These are phyloP conservation scores for Aspergillus sclerotioniger DNA, from an alignment of 495 filamentous ascomycete species.

Conservation along the genomic window DNA sequence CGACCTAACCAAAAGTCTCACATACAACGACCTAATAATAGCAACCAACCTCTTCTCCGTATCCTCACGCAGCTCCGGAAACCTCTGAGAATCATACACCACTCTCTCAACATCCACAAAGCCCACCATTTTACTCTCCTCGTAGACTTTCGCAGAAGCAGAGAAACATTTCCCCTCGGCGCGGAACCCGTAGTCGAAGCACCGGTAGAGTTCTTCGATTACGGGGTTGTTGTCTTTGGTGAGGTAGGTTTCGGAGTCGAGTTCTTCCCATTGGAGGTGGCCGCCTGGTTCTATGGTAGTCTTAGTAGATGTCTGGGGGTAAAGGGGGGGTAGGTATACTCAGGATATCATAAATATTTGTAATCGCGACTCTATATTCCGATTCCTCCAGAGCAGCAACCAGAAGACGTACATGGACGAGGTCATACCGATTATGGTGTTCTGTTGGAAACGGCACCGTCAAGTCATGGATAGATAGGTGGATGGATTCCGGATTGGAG, in stretches of 20 bases:
- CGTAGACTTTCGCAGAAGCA: background rate
- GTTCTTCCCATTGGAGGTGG: conserved; percentile 26
- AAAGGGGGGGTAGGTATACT: conserved; percentile 7
- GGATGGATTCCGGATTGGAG: background rate
- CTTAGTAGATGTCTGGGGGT: background rate
- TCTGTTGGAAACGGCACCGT: conserved; percentile 16
- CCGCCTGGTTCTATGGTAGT: conserved; percentile 20
- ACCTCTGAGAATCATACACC: background rate
- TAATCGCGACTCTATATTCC: conserved; percentile 14
- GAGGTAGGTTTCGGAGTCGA: conserved; percentile 8
- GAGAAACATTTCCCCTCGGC: background rate
- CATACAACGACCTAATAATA: background rate
- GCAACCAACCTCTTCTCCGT: background rate
- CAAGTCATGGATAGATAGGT: conserved; percentile 19
- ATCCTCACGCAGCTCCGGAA: background rate
- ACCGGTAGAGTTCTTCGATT: background rate
- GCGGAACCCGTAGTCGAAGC: background rate
- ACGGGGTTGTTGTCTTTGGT: background rate
- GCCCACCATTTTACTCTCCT: background rate
- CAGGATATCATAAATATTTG: conserved; percentile 17
- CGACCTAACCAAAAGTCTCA: background rate
- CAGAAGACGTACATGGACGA: conserved; percentile 23
- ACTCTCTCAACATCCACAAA: background rate
- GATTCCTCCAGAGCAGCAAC: conserved; percentile 11
- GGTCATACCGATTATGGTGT: conserved; percentile 17